phyloP scores from a whole-genome alignment of 2,329 filamentous ascomycete genomes.

The Onygenales sp. region DNA sequence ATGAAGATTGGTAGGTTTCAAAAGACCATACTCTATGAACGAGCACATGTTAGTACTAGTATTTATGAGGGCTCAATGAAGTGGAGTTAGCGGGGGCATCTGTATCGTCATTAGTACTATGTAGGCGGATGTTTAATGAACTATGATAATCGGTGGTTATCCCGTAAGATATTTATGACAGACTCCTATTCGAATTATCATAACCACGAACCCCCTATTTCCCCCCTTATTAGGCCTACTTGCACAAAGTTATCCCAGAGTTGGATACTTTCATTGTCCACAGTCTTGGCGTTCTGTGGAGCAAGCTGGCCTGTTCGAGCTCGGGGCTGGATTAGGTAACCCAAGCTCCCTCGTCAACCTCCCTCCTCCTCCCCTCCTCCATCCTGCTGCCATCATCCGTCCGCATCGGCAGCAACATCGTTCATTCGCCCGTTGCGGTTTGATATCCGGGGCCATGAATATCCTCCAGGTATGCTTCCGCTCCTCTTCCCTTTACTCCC shows the following conservation, averaged over 20 bases:
- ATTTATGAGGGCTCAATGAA: no score
- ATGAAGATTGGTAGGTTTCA: neutral
- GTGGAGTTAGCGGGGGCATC: no score
- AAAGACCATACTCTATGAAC: no score
- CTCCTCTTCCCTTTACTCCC: constrained; percentile 4
- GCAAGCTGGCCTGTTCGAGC: neutral
- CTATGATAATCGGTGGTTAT: no score
- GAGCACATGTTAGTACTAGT: no score
- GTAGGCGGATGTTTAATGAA: no score
- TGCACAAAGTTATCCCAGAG: neutral
- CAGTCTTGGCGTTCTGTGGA: neutral
- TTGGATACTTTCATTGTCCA: neutral
- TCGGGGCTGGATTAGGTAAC: no score
- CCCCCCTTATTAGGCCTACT: neutral
- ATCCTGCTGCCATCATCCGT: neutral
- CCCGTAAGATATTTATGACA: no score
- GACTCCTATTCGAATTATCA: no score
- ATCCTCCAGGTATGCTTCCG: constrained; percentile 24
- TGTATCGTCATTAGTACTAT: no score
- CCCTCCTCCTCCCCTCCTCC: neutral
- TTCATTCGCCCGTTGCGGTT: neutral
- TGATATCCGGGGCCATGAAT: constrained; percentile 18
- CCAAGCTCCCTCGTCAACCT: neutral
- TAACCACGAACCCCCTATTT: no score
- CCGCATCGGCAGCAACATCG: neutral